A percentile compares a stretch with the other conserved stretches of the same genome.
Conservation (phyloP, 2,329 filamentous ascomycete genomes). For the Zopfia rhizophila region DNA sequence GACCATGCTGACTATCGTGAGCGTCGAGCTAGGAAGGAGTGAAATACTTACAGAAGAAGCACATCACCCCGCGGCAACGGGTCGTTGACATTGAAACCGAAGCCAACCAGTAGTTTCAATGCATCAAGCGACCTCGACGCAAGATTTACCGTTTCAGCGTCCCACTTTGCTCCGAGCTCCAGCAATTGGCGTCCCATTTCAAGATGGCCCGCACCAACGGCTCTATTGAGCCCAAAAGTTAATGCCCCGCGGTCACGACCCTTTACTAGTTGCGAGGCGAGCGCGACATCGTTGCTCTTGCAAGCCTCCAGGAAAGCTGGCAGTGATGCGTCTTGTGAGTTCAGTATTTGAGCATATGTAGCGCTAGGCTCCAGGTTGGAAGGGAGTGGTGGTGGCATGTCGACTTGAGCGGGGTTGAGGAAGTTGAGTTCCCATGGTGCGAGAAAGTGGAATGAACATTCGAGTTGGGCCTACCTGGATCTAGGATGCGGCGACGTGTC, state of each 20-base stretch:
- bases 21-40: background rate
- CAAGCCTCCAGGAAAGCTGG: slow-evolving; percentile 6
- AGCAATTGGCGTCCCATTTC: slow-evolving; percentile 9
- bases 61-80: background rate
- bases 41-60: slow-evolving; percentile 10
- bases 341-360: background rate
- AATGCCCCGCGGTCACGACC: slow-evolving; percentile 9
- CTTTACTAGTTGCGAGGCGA: slow-evolving; percentile 7
- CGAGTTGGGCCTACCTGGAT: background rate
- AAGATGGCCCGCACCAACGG: slow-evolving; percentile 4
- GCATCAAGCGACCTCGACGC: slow-evolving; percentile 4
- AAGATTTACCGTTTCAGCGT: background rate
- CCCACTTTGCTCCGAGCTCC: slow-evolving; percentile 6
- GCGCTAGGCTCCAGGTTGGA: slow-evolving; percentile 2
- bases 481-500: too few species aligned
- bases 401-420: background rate
- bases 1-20: slow-evolving; percentile 1
- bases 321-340: background rate
- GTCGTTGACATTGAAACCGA: slow-evolving; percentile 14
- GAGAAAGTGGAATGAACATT: background rate
- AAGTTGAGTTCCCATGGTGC: background rate
- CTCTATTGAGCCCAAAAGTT: slow-evolving; percentile 10
- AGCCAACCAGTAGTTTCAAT: slow-evolving; percentile 15
- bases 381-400: background rate
- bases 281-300: slow-evolving; percentile 3